Evolutionary conservation across 495 filamentous ascomycete genomes (phyloP).

Genomic region (Penicillium daleae): DNA sequence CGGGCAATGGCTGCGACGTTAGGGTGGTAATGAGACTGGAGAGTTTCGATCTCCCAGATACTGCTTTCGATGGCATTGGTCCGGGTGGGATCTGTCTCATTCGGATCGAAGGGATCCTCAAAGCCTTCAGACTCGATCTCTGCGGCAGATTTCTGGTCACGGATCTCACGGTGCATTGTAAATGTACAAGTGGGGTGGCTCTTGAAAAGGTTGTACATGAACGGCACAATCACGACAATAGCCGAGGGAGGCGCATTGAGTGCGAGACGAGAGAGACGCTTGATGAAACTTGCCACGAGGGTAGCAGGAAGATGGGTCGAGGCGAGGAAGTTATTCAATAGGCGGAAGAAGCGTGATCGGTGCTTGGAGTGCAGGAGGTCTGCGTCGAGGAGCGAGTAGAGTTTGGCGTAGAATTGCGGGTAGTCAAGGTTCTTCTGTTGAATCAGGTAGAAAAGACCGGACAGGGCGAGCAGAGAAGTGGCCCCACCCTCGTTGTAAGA

Average conservation of each 20-base stretch:
- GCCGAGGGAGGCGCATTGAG: conserved; percentile 85
- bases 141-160: conserved; percentile 57
- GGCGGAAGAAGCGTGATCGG: conserved; percentile 88
- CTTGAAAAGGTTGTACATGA: conserved; percentile 94
- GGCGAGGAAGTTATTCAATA: conserved; percentile 88
- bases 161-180: conserved; percentile 84
- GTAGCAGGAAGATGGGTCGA: conserved; percentile 91
- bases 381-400: conserved; percentile 87
- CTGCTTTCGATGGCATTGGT: conserved; percentile 89
- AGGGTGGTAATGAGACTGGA: conserved; percentile 94
- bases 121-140: conserved; percentile 66
- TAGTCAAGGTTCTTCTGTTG: conserved; percentile 93
- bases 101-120: conserved; percentile 76
- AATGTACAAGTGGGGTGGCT: conserved; percentile 88
- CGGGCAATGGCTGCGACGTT: conserved; percentile 93
- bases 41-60: conserved; percentile 89
- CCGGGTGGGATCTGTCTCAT: conserved; percentile 79
- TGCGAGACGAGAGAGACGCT: conserved; percentile 78
- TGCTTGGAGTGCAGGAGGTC: conserved; percentile 91
- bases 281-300: conserved; percentile 94
- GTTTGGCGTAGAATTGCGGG: conserved; percentile 88
- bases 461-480: conserved; percentile 83
- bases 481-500: conserved; percentile 86
- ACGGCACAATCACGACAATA: conserved; percentile 86
- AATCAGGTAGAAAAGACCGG: conserved; percentile 94